Conservation (phyloP, 139 green algal species). For the Yamagishiella unicocca region DNA sequence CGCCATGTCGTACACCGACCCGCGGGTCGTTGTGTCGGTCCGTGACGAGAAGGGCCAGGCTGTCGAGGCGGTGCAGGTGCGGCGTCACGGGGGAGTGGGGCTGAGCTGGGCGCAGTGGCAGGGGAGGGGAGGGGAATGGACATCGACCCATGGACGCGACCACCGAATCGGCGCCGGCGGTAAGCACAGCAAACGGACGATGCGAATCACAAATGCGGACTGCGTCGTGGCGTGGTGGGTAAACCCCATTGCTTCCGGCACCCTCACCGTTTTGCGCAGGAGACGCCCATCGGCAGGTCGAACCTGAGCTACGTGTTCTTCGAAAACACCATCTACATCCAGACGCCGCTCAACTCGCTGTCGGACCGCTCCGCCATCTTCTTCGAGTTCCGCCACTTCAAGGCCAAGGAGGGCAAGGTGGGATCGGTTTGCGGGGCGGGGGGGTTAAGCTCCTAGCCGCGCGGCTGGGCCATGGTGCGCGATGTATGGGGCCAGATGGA, state of each 20-base stretch:
- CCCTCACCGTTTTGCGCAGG: no score
- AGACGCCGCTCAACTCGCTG: constrained; percentile 70
- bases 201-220: no score
- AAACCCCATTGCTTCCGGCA: no score
- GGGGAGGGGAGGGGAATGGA: no score
- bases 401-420: constrained; percentile 82
- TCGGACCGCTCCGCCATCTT: constrained; percentile 67
- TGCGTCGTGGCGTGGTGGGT: no score
- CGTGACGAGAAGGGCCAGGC: constrained; percentile 60
- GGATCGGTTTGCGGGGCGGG: neutral
- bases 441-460: neutral
- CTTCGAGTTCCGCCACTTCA: constrained; percentile 84
- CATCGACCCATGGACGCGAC: no score
- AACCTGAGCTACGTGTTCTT: constrained; percentile 68
- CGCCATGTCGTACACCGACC: constrained; percentile 59
- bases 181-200: no score
- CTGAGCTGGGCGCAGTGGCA: no score
- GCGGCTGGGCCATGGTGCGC: neutral
- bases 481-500: no score
- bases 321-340: constrained; percentile 70
- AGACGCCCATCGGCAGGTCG: constrained; percentile 54
- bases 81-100: no score
- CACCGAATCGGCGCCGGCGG: no score
- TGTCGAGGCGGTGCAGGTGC: constrained; percentile 67
- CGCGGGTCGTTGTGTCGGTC: constrained; percentile 69